Conservation (phyloP, 148 eudicot species). For the Camellia japonica region DNA sequence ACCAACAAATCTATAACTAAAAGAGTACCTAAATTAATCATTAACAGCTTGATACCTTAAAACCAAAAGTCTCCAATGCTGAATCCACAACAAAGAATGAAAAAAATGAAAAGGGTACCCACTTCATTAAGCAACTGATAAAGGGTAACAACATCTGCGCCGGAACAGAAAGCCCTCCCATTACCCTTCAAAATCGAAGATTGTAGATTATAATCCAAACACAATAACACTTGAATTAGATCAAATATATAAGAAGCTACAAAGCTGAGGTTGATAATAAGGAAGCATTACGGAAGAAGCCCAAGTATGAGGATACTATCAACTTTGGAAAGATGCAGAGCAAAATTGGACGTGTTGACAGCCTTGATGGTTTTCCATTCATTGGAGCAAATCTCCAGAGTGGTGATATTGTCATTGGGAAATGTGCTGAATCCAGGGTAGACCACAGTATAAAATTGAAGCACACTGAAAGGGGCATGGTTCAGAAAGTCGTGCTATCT, state of each 20-base stretch:
- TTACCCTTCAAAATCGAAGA: constrained; percentile 46
- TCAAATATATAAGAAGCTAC: constrained; percentile 77
- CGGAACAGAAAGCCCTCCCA: constrained; percentile 65
- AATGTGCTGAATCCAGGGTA: constrained; percentile 66
- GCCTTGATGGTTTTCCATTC: constrained; percentile 88
- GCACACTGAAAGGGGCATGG: constrained; percentile 95
- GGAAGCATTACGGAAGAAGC: constrained; percentile 52
- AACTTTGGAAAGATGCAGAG: constrained; percentile 81
- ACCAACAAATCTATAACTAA: background rate
- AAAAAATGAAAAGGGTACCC: constrained; percentile 18
- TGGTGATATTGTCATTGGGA: constrained; percentile 86
- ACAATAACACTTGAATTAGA: constrained; percentile 8
- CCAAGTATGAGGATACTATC: constrained; percentile 51
- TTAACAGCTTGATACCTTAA: background rate
- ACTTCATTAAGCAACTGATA: constrained; percentile 73
- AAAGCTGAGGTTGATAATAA: constrained; percentile 81
- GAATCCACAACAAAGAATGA: background rate
- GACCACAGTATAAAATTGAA: constrained; percentile 89
- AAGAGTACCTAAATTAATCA: constrained; percentile 7
- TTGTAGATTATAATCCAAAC: no score
- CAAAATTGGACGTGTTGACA: constrained; percentile 76
- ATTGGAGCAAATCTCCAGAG: constrained; percentile 82
- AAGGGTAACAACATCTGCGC: constrained; percentile 25
- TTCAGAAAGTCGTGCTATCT: constrained; percentile 83
- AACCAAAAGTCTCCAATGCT: background rate